Evolutionary conservation across 225 moss, liverwort and hornwort genomes (phyloP).

Genomic region (Antitrichia curtipendula): DNA sequence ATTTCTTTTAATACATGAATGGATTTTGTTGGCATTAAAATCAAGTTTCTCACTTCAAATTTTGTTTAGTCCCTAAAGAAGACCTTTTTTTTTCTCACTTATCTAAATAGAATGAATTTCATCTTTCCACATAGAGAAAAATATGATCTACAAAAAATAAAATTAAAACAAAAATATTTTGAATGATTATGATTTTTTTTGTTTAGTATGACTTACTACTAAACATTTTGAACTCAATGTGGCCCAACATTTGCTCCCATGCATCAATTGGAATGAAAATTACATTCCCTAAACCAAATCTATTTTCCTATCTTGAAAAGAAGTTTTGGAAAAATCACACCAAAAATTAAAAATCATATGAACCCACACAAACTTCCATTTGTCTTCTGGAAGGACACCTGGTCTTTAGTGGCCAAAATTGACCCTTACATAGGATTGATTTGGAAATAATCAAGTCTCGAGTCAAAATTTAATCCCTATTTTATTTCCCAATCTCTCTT

Average conservation of each 20-base stretch:
- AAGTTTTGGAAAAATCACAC: neutral
- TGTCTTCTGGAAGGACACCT: fast-evolving
- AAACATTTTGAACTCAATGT: neutral
- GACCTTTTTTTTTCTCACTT: too few species aligned
- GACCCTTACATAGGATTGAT: too few species aligned
- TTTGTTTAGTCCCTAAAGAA: too few species aligned
- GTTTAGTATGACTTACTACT: too few species aligned
- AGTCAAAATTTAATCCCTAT: neutral
- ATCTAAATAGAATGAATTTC: too few species aligned
- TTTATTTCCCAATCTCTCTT: neutral
- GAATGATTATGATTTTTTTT: too few species aligned
- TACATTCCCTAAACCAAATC: neutral
- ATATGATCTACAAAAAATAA: too few species aligned
- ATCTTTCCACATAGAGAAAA: neutral
- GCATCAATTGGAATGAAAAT: too few species aligned
- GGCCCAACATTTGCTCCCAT: fast-evolving
- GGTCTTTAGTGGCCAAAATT: fast-evolving
- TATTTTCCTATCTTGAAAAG: neutral
- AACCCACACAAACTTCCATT: neutral
- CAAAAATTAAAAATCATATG: neutral
- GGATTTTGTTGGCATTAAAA: too few species aligned
- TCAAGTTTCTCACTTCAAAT: too few species aligned
- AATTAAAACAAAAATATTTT: too few species aligned
- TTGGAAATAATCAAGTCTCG: fast-evolving
- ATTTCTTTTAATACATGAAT: too few species aligned